A percentile compares a stretch with the other conserved stretches of the same genome.
Conservation (phyloP, 805 yeast species). For the Kuraishia ogatae region DNA sequence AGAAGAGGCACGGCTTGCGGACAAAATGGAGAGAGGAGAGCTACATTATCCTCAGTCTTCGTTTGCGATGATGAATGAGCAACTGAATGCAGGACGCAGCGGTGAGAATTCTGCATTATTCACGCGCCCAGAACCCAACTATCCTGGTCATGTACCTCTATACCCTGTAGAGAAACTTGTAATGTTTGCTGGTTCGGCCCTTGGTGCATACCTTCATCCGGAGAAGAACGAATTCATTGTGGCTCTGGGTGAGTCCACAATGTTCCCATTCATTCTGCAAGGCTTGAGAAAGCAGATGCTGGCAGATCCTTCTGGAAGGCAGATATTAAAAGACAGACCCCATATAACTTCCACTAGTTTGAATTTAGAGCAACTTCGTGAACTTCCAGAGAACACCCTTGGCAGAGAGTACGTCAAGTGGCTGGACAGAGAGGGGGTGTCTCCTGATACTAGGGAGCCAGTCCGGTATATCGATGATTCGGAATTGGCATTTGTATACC, state of each 20-base stretch:
- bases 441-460: conserved; percentile 88
- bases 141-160: conserved; percentile 77
- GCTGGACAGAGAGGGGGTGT: conserved; percentile 80
- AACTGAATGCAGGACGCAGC: conserved; percentile 14
- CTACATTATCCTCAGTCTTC: conserved; percentile 27
- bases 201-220: conserved; percentile 72
- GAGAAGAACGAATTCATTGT: conserved; percentile 69
- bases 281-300: conserved; percentile 68
- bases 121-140: conserved; percentile 34
- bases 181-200: conserved; percentile 63
- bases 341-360: conserved; percentile 69
- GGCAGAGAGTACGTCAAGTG: conserved; percentile 77
- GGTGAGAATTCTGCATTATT: conserved; percentile 14
- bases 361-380: conserved; percentile 49
- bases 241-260: conserved; percentile 86
- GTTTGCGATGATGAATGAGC: conserved; percentile 19
- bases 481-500: conserved; percentile 86
- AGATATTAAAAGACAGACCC: conserved; percentile 72
- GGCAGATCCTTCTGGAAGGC: conserved; percentile 64
- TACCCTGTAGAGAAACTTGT: conserved; percentile 50
- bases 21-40: conserved; percentile 46
- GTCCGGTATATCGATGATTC: conserved; percentile 85
- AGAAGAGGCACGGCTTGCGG: conserved; percentile 45
- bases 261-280: conserved; percentile 57
- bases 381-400: conserved; percentile 58